These are phyloP conservation scores for Epichloe sp. DNA, from an alignment of 2,329 filamentous ascomycete genomes.

Conservation along the genomic window DNA sequence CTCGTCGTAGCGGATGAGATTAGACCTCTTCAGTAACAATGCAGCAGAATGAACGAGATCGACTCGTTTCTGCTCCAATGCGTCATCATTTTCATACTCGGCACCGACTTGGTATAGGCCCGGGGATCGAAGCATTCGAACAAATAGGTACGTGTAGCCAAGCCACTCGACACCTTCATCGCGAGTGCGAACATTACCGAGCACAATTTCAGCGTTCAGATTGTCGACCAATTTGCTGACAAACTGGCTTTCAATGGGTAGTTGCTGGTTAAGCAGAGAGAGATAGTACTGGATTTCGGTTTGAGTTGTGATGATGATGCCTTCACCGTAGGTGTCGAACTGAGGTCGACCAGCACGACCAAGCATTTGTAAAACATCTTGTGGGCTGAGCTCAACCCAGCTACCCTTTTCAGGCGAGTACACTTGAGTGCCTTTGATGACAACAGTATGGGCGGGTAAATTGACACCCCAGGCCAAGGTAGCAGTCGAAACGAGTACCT, in stretches of 20 bases:
- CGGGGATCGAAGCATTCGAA: conserved; percentile 92
- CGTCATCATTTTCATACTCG: conserved; percentile 87
- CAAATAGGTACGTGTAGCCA: conserved; percentile 94
- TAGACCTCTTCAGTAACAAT: conserved; percentile 71
- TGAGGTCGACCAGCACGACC: conserved; percentile 93
- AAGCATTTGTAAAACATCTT: conserved; percentile 97
- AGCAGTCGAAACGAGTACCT: conserved; percentile 92
- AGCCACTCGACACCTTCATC: conserved; percentile 99
- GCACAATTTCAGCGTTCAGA: conserved; percentile 87
- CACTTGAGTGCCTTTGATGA: conserved; percentile 96
- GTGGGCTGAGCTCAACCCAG: conserved; percentile 94
- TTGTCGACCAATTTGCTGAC: conserved; percentile 90
- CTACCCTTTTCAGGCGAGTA: conserved; percentile 98
- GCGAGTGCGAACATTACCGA: conserved; percentile 80
- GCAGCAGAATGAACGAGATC: conserved; percentile 93
- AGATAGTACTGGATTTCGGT: conserved; percentile 94
- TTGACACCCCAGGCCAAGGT: conserved; percentile 99
- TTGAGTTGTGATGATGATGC: conserved; percentile 96
- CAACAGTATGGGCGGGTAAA: conserved; percentile 90
- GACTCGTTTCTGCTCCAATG: conserved; percentile 92
- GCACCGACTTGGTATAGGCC: conserved; percentile 90
- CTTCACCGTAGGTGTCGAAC: conserved; percentile 94
- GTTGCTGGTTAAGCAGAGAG: conserved; percentile 88
- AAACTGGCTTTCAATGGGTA: conserved; percentile 95
- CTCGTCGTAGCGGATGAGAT: conserved; percentile 88